These are phyloP conservation scores for Eutypella sp. DNA, from an alignment of 2,329 filamentous ascomycete species.

Conservation along the genomic window DNA sequence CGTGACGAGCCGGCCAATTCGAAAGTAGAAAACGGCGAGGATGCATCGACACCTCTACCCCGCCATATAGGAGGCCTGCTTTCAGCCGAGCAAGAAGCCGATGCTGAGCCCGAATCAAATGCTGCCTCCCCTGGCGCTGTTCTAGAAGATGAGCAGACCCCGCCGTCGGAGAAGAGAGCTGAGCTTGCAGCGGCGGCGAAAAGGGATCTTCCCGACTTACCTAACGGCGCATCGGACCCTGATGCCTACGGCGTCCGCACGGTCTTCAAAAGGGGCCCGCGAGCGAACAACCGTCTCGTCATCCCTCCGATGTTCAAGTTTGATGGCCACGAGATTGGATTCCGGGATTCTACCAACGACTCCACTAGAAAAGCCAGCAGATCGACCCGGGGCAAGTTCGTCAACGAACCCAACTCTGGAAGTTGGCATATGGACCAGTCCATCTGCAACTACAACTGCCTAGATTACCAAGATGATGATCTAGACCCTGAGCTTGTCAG, in stretches of 20 bases:
- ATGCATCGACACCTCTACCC: slow-evolving; percentile 26
- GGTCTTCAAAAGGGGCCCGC: slow-evolving; percentile 36
- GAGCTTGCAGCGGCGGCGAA: slow-evolving; percentile 17
- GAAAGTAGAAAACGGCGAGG: slow-evolving; percentile 23
- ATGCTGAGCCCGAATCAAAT: slow-evolving; percentile 29
- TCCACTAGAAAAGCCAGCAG: slow-evolving; percentile 48
- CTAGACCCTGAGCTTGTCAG: slow-evolving; percentile 47
- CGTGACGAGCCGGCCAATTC: background rate
- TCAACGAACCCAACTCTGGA: slow-evolving; percentile 49
- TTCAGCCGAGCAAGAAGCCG: slow-evolving; percentile 27
- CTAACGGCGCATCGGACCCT: slow-evolving; percentile 37
- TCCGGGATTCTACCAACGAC: slow-evolving; percentile 54
- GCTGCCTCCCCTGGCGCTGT: slow-evolving; percentile 21
- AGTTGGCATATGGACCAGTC: slow-evolving; percentile 51
- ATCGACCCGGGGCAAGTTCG: slow-evolving; percentile 48
- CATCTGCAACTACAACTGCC: slow-evolving; percentile 48
- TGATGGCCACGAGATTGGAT: slow-evolving; percentile 52
- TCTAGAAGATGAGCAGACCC: slow-evolving; percentile 15
- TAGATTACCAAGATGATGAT: slow-evolving; percentile 42
- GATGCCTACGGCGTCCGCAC: slow-evolving; percentile 50
- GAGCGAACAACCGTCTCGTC: slow-evolving; percentile 49
- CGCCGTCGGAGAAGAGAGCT: slow-evolving; percentile 17
- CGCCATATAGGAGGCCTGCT: slow-evolving; percentile 37
- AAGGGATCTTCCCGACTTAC: slow-evolving; percentile 30
- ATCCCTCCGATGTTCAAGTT: slow-evolving; percentile 45